These are phyloP conservation scores for Mucor racemosus DNA, from an alignment of 371 early-diverging fungal species.

Conservation along the genomic window DNA sequence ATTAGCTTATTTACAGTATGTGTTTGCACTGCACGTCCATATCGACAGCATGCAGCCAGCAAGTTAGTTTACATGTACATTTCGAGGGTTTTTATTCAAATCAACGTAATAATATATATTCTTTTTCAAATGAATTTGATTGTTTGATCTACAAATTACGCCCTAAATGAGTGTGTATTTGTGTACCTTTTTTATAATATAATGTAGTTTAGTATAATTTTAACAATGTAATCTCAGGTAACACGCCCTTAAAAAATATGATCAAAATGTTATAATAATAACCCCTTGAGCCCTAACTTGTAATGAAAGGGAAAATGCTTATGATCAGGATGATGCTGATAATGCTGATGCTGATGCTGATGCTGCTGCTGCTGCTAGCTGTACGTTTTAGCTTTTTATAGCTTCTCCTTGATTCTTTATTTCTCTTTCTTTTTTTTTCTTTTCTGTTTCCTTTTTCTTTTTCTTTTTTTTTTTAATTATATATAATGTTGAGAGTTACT, in stretches of 20 bases:
- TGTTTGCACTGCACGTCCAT: neutral
- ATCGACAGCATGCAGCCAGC: conserved; percentile 2
- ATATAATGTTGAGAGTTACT: conserved; percentile 22
- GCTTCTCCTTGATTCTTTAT: conserved; percentile 8
- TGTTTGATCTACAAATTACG: conserved; percentile 5
- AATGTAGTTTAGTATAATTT: conserved; percentile 4
- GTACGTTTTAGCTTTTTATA: neutral
- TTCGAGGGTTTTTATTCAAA: no score
- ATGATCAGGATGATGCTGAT: neutral
- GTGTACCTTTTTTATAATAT: neutral
- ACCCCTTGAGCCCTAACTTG: conserved; percentile 4
- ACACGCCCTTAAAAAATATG: conserved; percentile 1
- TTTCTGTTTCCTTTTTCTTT: conserved; percentile 11
- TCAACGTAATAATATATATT: no score
- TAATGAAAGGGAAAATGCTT: neutral
- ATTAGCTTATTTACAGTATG: neutral
- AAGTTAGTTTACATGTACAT: neutral
- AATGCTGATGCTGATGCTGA: neutral
- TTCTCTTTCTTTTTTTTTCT: conserved; percentile 10
- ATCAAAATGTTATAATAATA: neutral
- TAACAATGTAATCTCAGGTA: conserved; percentile 1
- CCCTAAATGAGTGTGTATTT: neutral
- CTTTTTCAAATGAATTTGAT: neutral
- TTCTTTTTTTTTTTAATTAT: neutral
- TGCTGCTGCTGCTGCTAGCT: neutral